A percentile compares a stretch with the other conserved stretches of the same genome.
These are phyloP conservation scores for Aphanomyces euteiches DNA, from an alignment of 352 stramenopile genomes.

Conservation along the genomic window DNA sequence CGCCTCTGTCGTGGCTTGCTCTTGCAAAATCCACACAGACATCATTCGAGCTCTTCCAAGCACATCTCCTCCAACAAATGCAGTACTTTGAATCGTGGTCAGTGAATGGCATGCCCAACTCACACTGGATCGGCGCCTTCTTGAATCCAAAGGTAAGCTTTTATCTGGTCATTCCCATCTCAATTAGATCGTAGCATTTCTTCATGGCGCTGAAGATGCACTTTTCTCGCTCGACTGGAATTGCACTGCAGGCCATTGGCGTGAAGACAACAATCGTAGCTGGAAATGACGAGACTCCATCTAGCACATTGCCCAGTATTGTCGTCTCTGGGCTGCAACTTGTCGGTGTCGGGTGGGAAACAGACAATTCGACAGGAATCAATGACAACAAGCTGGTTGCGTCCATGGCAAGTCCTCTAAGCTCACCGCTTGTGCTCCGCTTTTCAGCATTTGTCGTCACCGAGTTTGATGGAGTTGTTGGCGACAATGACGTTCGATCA, in stretches of 20 bases:
- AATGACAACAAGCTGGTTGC: constrained; percentile 1
- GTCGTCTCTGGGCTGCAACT: constrained; percentile 7
- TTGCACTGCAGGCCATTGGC: constrained; percentile 14
- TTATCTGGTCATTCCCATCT: background rate
- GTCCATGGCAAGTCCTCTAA: background rate
- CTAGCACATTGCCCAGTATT: background rate
- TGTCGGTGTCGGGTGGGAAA: background rate
- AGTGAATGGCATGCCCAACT: constrained; percentile 32
- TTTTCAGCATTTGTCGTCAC: constrained; percentile 18
- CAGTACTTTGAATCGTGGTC: constrained; percentile 42
- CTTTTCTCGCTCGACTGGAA: constrained; percentile 1
- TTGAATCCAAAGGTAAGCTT: constrained; percentile 13
- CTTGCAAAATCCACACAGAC: constrained; percentile 21
- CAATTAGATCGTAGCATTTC: background rate
- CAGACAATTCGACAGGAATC: background rate
- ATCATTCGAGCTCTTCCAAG: constrained; percentile 41
- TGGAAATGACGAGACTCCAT: background rate
- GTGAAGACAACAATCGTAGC: background rate
- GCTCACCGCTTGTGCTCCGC: constrained; percentile 1
- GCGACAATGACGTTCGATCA: background rate
- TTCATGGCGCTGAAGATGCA: background rate
- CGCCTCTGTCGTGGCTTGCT: background rate
- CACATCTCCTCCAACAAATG: constrained; percentile 37
- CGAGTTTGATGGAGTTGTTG: constrained; percentile 12
- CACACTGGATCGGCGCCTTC: constrained; percentile 24